Evolutionary conservation across 176 grass and related monocot species (phyloP).

Genomic region (Musa itinerans): DNA sequence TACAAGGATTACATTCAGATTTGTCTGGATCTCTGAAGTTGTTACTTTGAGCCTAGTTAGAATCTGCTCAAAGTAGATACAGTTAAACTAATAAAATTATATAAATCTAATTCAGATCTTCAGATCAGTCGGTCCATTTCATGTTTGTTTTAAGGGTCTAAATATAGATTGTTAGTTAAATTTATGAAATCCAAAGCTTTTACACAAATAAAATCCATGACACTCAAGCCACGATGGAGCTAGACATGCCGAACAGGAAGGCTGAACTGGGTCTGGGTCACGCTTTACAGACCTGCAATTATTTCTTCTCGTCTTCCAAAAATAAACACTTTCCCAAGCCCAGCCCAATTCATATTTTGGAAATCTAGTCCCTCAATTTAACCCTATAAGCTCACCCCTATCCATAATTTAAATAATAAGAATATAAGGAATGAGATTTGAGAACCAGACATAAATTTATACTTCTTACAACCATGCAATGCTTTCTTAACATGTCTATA

Average conservation of each 20-base stretch:
- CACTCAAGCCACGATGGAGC: background rate
- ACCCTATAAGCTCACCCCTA: too few relatives aligned
- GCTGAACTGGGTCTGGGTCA: too few relatives aligned
- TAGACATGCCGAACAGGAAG: background rate
- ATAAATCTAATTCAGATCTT: background rate
- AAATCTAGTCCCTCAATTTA: too few relatives aligned
- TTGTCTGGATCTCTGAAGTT: background rate
- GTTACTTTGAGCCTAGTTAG: background rate
- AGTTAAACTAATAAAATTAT: background rate
- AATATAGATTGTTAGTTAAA: background rate
- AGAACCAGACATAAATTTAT: too few relatives aligned
- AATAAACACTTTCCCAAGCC: too few relatives aligned
- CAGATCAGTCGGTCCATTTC: background rate
- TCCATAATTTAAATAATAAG: too few relatives aligned
- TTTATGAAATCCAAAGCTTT: background rate
- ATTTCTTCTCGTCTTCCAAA: background rate
- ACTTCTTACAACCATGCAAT: too few relatives aligned
- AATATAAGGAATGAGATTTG: too few relatives aligned
- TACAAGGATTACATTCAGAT: background rate
- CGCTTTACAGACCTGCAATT: background rate
- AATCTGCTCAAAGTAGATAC: background rate
- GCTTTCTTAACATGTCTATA: too few relatives aligned
- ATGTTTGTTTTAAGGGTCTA: background rate
- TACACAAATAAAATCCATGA: background rate
- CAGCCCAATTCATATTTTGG: too few relatives aligned